Base-by-base conservation (phyloP, 2,329 filamentous ascomycete species). In the Colletotrichum caudatum region DNA sequence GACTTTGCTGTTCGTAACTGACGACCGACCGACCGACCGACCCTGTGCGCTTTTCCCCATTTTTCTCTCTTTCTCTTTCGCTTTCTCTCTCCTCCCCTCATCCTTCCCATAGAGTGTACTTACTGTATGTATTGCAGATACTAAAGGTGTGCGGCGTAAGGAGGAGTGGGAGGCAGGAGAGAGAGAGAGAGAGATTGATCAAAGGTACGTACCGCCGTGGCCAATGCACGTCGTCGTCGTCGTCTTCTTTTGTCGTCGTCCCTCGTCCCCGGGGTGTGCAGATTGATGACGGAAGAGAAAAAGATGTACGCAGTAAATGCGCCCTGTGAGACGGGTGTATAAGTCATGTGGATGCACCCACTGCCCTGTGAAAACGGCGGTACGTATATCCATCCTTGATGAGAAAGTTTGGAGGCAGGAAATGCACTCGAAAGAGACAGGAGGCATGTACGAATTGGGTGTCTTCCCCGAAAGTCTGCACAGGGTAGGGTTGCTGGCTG, bases 361-460 rank as follows among this genome's bases (percentile, higher is more conserved):
- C n/a, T 33, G 48, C 62, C 48, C 62, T 53, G 54, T 60, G 56
- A 37, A 33, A 44, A 69, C 23, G 26, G 39, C 4, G 53, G 23
- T 66, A 69, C 66, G 61, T 69, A 54, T 29, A 29, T 8, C 6
- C 2, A 66, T 39, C 53, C 62, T 29, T 58, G 44, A 14, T 46
- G 16, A 9, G 50, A 60, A 54, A 33, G 50, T 37, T 59, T 66
- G 66, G 37, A 57, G 37, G 48, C 44, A 16, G 62, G 26, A 39
- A 16, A n/a, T 39, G 11, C 3, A 16, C 66, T 54, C 20, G 35
- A 65, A 65, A 16, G 26, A 60, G 67, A 37, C 57, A 57, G 39
- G 33, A 50, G 67, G 56, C 67, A 35, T 39, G 67, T 70, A 41
- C 39, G 12, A 70, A 66, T 66, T n/a, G 5, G n/a, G 37, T n/a